phyloP scores from a whole-genome alignment of 169 alveolate species.

The Plasmodium ovale region DNA sequence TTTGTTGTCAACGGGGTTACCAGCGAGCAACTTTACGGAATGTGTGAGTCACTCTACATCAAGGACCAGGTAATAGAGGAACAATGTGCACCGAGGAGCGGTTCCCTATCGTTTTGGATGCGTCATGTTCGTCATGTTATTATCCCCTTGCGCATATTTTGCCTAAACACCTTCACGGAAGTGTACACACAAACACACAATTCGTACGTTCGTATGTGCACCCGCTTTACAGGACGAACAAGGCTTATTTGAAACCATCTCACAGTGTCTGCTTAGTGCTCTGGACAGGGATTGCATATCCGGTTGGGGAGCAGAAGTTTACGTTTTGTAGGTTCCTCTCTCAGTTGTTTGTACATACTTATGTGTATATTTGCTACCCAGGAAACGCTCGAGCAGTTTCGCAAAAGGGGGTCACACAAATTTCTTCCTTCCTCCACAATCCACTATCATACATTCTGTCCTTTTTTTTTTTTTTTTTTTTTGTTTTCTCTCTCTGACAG shows the following conservation, averaged over 20 bases:
- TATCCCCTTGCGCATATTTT: not conserved
- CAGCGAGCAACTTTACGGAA: constrained; percentile 95
- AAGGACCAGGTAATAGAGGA: constrained; percentile 89
- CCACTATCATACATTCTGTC: not conserved
- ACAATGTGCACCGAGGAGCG: too few species aligned
- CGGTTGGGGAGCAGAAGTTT: constrained; percentile 98
- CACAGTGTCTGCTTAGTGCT: constrained; percentile 96
- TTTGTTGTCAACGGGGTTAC: constrained; percentile 97
- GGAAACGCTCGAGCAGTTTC: too few species aligned
- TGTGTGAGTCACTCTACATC: constrained; percentile 95
- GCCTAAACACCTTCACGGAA: too few species aligned
- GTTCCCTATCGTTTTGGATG: not conserved
- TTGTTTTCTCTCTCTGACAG: constrained; percentile 34
- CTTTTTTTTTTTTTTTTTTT: not conserved
- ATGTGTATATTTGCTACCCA: too few species aligned
- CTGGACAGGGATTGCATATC: constrained; percentile 96
- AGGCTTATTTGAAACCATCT: constrained; percentile 93
- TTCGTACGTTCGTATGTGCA: too few species aligned
- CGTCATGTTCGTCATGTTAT: not conserved
- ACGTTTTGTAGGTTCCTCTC: constrained; percentile 82
- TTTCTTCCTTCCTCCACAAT: not conserved
- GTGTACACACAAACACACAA: too few species aligned
- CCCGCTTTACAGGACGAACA: constrained; percentile 84
- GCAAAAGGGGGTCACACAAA: not conserved
- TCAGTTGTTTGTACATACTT: constrained; percentile 1